phyloP scores from a whole-genome alignment of 352 stramenopile genomes.

The Phytophthora citrophthora region DNA sequence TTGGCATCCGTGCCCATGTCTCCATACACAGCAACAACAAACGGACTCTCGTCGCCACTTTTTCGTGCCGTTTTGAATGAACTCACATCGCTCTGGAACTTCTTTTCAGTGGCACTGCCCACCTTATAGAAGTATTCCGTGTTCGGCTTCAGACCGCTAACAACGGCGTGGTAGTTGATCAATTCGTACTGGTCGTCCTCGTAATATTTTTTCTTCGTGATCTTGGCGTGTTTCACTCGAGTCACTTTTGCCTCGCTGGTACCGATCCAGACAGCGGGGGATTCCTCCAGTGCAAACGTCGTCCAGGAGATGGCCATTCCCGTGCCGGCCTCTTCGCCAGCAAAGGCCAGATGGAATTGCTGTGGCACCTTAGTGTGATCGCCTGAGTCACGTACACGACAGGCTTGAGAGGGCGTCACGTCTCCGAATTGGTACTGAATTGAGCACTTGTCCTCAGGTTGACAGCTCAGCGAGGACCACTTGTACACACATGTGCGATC shows the following conservation, averaged over 20 bases:
- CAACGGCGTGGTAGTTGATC: slow-evolving; percentile 53
- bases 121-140: slow-evolving; percentile 49
- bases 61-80: no score
- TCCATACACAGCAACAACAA: no score
- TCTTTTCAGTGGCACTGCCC: slow-evolving; percentile 1
- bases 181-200: slow-evolving; percentile 49
- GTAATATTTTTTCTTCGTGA: slow-evolving; percentile 46
- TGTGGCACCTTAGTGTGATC: neutral
- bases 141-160: slow-evolving; percentile 39
- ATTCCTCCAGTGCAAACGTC: neutral
- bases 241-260: slow-evolving; percentile 1
- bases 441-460: neutral
- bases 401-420: neutral
- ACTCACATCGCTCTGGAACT: no score
- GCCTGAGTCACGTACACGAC: neutral
- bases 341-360: neutral
- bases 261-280: slow-evolving; percentile 43
- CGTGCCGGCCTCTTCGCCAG: neutral
- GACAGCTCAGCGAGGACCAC: neutral
- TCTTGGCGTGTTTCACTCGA: slow-evolving; percentile 7
- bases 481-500: neutral
- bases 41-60: no score
- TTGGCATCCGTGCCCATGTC: no score
- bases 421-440: neutral
- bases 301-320: neutral